These are phyloP conservation scores for Paracorniculantispora psalliotae DNA, from an alignment of 2,329 filamentous ascomycete species.

Conservation along the genomic window DNA sequence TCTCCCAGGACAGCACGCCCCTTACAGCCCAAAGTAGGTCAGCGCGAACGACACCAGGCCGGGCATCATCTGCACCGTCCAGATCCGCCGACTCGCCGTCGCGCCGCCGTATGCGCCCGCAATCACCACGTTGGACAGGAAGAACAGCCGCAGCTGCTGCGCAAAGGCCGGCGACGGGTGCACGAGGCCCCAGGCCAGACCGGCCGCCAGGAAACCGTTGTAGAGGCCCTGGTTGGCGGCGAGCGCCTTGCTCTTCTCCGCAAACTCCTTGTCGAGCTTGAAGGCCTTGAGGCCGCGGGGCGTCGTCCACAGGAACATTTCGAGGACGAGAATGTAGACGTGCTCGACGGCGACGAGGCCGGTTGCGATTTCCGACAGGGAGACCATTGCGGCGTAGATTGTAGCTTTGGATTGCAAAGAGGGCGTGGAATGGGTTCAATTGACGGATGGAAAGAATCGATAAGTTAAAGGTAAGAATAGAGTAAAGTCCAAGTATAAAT, in stretches of 20 bases:
- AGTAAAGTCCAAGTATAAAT: not conserved
- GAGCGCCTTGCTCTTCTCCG: conserved; percentile 38
- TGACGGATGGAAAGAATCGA: no score
- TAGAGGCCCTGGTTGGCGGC: conserved; percentile 50
- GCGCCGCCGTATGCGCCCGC: conserved; percentile 42
- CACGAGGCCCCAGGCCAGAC: conserved; percentile 41
- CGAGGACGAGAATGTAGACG: conserved; percentile 44
- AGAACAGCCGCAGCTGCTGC: conserved; percentile 42
- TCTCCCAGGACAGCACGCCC: not conserved
- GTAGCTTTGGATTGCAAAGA: no score
- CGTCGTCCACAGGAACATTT: conserved; percentile 47
- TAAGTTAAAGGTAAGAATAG: not conserved
- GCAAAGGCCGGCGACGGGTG: conserved; percentile 40
- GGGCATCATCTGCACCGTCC: conserved; percentile 39
- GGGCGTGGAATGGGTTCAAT: no score
- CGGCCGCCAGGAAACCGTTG: conserved; percentile 49
- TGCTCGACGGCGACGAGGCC: conserved; percentile 38
- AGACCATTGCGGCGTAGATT: conserved; percentile 24
- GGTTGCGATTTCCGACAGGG: conserved; percentile 30
- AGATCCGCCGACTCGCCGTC: conserved; percentile 37
- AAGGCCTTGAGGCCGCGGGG: conserved; percentile 42
- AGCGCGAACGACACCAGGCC: conserved; percentile 24
- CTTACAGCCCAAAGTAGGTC: conserved; percentile 21
- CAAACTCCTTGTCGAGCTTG: conserved; percentile 39
- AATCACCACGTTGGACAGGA: conserved; percentile 39